These are phyloP conservation scores for Penicillium sp. DNA, from an alignment of 2,329 filamentous ascomycete species.

Conservation along the genomic window DNA sequence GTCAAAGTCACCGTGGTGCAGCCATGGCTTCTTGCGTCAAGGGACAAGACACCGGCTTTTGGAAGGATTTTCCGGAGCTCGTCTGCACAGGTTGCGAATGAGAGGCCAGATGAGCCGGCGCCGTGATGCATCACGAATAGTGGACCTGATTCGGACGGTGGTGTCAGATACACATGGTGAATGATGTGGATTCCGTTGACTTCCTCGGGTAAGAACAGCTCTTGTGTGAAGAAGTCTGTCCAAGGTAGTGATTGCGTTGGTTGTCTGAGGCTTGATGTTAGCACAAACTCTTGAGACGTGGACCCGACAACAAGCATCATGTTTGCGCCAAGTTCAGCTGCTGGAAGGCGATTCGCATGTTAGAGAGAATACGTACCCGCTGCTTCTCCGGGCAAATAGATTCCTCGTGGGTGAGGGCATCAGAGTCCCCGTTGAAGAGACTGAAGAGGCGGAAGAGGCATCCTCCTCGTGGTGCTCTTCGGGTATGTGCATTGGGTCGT, in stretches of 20 bases:
- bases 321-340: background rate
- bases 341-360: too few species aligned
- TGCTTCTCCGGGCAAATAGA: slow-evolving; percentile 67
- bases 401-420: slow-evolving; percentile 74
- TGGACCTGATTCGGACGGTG: slow-evolving; percentile 71
- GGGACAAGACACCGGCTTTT: slow-evolving; percentile 76
- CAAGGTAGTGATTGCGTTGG: slow-evolving; percentile 68
- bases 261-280: slow-evolving; percentile 10
- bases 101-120: slow-evolving; percentile 87
- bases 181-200: slow-evolving; percentile 52
- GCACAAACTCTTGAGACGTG: background rate
- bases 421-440: slow-evolving; percentile 90
- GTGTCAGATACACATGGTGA: slow-evolving; percentile 86
- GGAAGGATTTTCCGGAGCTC: slow-evolving; percentile 78
- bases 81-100: slow-evolving; percentile 78
- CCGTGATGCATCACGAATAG: slow-evolving; percentile 95
- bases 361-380: slow-evolving; percentile 55
- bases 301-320: background rate
- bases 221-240: slow-evolving; percentile 88
- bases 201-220: slow-evolving; percentile 66
- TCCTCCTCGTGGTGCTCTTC: slow-evolving; percentile 51
- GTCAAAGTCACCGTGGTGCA: slow-evolving; percentile 51
- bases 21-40: slow-evolving; percentile 88
- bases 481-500: slow-evolving; percentile 44
- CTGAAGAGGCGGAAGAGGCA: slow-evolving; percentile 77